Evolutionary conservation across 129 eudicot genomes (phyloP).

Genomic region (Artemisia tridentata): DNA sequence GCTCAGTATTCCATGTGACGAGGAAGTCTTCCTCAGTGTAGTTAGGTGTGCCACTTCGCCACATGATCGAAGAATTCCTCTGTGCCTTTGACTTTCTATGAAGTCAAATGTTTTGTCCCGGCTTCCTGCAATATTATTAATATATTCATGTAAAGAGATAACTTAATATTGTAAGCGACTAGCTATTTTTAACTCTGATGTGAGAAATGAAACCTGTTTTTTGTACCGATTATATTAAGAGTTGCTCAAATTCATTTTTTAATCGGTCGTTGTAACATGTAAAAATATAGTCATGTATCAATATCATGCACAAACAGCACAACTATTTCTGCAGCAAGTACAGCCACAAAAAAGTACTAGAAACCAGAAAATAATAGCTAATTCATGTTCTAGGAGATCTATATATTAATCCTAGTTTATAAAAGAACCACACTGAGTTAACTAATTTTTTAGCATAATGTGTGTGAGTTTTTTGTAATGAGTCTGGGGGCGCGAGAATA

Average conservation of each 20-base stretch:
- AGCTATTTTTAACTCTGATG: slow-evolving; percentile 21
- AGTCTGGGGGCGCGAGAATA: not conserved
- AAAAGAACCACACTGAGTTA: not conserved
- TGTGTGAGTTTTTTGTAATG: not conserved
- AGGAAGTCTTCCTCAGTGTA: slow-evolving; percentile 44
- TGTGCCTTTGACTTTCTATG: slow-evolving; percentile 44
- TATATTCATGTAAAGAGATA: slow-evolving; percentile 39
- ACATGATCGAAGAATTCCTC: slow-evolving; percentile 32
- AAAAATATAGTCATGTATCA: slow-evolving; percentile 4
- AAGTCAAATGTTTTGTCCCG: slow-evolving; percentile 21
- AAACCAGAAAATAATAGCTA: slow-evolving; percentile 14
- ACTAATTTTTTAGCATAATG: not conserved
- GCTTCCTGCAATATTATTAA: slow-evolving; percentile 27
- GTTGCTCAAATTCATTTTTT: slow-evolving; percentile 12
- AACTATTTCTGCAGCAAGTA: slow-evolving; percentile 8
- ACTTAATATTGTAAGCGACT: slow-evolving; percentile 36
- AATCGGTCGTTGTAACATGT: slow-evolving; percentile 15
- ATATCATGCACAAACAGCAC: not conserved
- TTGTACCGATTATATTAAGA: slow-evolving; percentile 23
- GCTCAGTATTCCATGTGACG: slow-evolving; percentile 55
- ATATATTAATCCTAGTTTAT: not conserved
- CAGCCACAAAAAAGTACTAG: slow-evolving; percentile 4
- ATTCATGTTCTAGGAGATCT: not conserved
- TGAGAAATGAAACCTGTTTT: slow-evolving; percentile 26
- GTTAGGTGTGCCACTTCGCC: slow-evolving; percentile 48